Base-by-base conservation (phyloP, 768 basidiomycete species). In the Lactarius deliciosus region DNA sequence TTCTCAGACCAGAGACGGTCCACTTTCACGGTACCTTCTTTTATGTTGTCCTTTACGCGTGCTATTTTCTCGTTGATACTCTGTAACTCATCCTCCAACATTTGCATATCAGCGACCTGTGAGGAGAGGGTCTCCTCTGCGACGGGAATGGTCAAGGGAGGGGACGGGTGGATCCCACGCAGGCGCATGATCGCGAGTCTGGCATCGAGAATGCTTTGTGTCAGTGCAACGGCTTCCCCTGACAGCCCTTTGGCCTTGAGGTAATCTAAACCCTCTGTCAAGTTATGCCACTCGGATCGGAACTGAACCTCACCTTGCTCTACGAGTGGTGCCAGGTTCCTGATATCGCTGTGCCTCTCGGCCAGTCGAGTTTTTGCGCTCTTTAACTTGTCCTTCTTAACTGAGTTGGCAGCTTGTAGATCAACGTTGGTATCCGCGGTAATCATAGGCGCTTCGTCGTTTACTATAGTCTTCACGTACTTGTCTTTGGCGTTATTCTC, bases 401-500 rank as follows among this genome's bases (percentile, higher is more conserved):
- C 78, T 60, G 85, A 85, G 71, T 92, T 94, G 57, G 77, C 76
- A 7, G 78, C 72, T 28, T 81, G 77, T 10, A 92, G 81, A 25
- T 81, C 82, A 66, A 89, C 85, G 71, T 94, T 95, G 68, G 89
- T 87, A n/a, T 89, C 89, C 9, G 86, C 86, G 6, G 89, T 89
- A 47, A 94, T 85, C 65, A 87, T 85, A 2, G 90, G 89, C 0
- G 92, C 90, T 65, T 95, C 91, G 71, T 92, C 90, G 73, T 88
- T 91, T 58, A 94, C 89, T 71, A 96, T 94, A 0, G 86, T 87
- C 74, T 90, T 89, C 71, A 94, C 82, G 73, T 95, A 96, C 76
- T 90, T 88, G 72, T 92, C 86, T 74, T 96, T 96, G 3, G 94
- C 91, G 70, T 94, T 91, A 75, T 94, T 91, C 72, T 96, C 92